These are phyloP conservation scores for Prunus persica DNA, from an alignment of 306 rosid species.

Conservation along the genomic window Prunus_persica_NCBIv2 NC_034009.1:8412001-8412500, in stretches of 20 bases:
- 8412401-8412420: conserved; percentile 71
- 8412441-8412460: conserved; percentile 65
- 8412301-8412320: not conserved
- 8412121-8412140: conserved; percentile 29
- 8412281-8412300: not conserved
- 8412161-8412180: conserved; percentile 62
- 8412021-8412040: conserved; percentile 56
- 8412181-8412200: conserved; percentile 52
- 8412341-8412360: conserved; percentile 62
- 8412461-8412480: conserved; percentile 67
- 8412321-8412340: conserved; percentile 30
- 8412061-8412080: conserved; percentile 2
- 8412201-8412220: conserved; percentile 35
- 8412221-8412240: not conserved
- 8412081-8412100: not conserved
- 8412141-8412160: conserved; percentile 61
- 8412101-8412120: not conserved
- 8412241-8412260: not conserved
- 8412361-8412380: conserved; percentile 60
- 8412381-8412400: conserved; percentile 58
- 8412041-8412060: conserved; percentile 18
- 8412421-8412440: conserved; percentile 61
- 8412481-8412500: conserved; percentile 76
- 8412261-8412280: not conserved
- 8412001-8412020: conserved; percentile 48